Percentiles rank a stretch among this genome's conserved stretches.
Conservation (phyloP, 768 basidiomycete species). For the Termitomyces sp. region DNA sequence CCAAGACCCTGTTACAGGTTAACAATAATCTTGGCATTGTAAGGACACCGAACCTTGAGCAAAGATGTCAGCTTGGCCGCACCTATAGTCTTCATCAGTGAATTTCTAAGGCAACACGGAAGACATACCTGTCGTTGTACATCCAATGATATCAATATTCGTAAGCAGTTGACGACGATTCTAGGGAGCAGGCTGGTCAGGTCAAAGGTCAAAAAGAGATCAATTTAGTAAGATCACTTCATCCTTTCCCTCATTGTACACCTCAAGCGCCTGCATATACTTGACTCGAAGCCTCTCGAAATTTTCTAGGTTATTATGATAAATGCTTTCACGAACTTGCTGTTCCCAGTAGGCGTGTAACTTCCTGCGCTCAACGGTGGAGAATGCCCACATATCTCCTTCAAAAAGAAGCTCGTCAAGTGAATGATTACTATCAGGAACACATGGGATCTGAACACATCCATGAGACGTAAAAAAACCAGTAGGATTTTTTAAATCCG, state of each 20-base stretch:
- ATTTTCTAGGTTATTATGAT: constrained; percentile 24
- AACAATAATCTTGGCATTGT: background rate
- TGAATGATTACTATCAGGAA: constrained; percentile 31
- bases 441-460: constrained; percentile 24
- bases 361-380: constrained; percentile 36
- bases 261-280: constrained; percentile 26
- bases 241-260: constrained; percentile 42
- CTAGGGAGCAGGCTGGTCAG: constrained; percentile 25
- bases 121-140: constrained; percentile 63
- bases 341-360: constrained; percentile 44
- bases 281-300: constrained; percentile 33
- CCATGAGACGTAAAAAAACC: constrained; percentile 35
- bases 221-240: constrained; percentile 35
- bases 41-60: constrained; percentile 36
- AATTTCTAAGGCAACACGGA: background rate
- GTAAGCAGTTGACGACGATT: constrained; percentile 47
- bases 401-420: constrained; percentile 30
- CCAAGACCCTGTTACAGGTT: constrained; percentile 40
- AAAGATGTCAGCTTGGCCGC: constrained; percentile 62
- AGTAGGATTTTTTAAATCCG: constrained; percentile 5
- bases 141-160: constrained; percentile 60
- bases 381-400: constrained; percentile 50
- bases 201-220: background rate
- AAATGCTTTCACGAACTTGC: constrained; percentile 26
- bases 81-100: constrained; percentile 27